Percentiles rank a stretch among this genome's conserved stretches.
phyloP scores from a whole-genome alignment of 768 basidiomycete genomes.

The Termitomyces sp. region DNA sequence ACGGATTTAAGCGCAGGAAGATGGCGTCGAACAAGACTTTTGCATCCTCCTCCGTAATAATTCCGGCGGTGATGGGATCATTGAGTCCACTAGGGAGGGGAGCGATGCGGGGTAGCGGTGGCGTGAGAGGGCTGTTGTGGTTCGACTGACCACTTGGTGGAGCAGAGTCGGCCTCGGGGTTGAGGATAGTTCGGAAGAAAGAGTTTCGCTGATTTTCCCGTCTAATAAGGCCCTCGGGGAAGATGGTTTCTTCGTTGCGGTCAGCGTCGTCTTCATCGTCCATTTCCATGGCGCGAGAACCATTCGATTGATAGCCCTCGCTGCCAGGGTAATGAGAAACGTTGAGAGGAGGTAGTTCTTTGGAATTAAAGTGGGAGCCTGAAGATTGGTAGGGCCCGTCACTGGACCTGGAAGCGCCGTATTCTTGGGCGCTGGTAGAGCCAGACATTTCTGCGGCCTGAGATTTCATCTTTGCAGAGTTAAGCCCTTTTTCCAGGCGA shows the following conservation, averaged over 20 bases:
- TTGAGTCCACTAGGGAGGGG: conserved; percentile 38
- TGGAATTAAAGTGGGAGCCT: conserved; percentile 37
- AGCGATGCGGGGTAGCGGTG: conserved; percentile 35
- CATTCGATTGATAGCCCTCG: conserved; percentile 34
- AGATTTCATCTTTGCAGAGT: conserved; percentile 73
- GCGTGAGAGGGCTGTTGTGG: conserved; percentile 36
- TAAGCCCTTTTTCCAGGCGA: conserved; percentile 80
- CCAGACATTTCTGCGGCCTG: conserved; percentile 37
- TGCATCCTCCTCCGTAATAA: conserved; percentile 69
- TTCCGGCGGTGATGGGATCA: conserved; percentile 72
- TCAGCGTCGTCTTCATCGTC: conserved; percentile 69
- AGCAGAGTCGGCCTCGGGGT: conserved; percentile 53
- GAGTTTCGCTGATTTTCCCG: conserved; percentile 69
- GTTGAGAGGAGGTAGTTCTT: conserved; percentile 49
- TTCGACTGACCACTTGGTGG: conserved; percentile 29
- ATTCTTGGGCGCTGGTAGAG: conserved; percentile 28
- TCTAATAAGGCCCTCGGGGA: conserved; percentile 72
- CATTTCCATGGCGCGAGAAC: conserved; percentile 40
- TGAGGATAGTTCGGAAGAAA: conserved; percentile 83
- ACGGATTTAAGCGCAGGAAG: conserved; percentile 83
- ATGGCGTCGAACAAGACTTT: conserved; percentile 73
- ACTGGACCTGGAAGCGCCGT: conserved; percentile 16
- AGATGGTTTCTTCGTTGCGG: conserved; percentile 58
- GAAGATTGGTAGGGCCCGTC: conserved; percentile 32
- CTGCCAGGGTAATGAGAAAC: conserved; percentile 31